These are phyloP conservation scores for Syncephalastrum monosporum DNA, from an alignment of 371 early-diverging fungal genomes.

Conservation along the genomic window DNA sequence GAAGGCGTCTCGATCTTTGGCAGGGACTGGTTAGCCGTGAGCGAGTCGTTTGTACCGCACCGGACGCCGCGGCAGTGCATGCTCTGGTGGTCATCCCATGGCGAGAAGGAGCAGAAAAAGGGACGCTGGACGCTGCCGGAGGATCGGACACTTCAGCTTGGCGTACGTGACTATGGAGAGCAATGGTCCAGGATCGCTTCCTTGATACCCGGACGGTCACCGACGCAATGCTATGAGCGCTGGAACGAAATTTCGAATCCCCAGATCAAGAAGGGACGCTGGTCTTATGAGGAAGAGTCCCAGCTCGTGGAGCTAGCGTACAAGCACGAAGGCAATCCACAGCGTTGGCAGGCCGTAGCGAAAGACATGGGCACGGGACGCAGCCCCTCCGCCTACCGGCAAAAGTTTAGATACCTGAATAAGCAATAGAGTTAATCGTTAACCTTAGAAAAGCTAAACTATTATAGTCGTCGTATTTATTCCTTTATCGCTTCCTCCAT, in stretches of 20 bases:
- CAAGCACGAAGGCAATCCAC: neutral
- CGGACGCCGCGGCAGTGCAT: slow-evolving; percentile 36
- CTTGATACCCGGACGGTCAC: slow-evolving; percentile 24
- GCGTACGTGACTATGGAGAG: slow-evolving; percentile 16
- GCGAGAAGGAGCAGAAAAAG: neutral
- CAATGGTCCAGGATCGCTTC: slow-evolving; percentile 27
- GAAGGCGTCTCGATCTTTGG: slow-evolving; percentile 49
- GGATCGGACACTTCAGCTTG: slow-evolving; percentile 25
- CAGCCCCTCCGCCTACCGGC: slow-evolving; percentile 19
- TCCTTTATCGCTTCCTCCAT: no score
- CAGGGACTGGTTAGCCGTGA: slow-evolving; percentile 37
- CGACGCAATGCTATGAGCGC: slow-evolving; percentile 25
- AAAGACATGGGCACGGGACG: slow-evolving; percentile 29
- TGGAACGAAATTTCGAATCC: slow-evolving; percentile 19
- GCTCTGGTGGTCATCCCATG: slow-evolving; percentile 17
- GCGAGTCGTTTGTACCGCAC: slow-evolving; percentile 32
- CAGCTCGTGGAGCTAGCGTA: slow-evolving; percentile 29
- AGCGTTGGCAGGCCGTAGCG: slow-evolving; percentile 24
- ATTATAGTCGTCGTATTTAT: no score
- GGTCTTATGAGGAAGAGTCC: slow-evolving; percentile 35
- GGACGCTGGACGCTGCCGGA: slow-evolving; percentile 30
- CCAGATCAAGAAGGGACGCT: slow-evolving; percentile 16
- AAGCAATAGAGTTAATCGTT: no score
- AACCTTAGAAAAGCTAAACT: no score
- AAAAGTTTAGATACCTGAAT: slow-evolving; percentile 22